Evolutionary conservation across 2,329 filamentous ascomycete genomes (phyloP).

Genomic region (Alternaria gaisen): DNA sequence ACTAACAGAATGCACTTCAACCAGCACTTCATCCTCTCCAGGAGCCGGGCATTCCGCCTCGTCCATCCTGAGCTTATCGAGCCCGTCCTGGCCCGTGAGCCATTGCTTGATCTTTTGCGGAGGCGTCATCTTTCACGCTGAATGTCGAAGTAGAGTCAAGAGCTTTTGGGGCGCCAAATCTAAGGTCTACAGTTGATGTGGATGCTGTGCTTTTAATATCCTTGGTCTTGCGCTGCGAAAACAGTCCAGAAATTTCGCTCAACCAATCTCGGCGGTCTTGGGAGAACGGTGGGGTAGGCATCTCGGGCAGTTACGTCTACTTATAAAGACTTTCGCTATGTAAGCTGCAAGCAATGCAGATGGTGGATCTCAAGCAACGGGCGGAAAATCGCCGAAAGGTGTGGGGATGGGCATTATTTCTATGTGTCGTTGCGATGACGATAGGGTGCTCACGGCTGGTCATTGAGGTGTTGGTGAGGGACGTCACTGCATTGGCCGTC

Average conservation of each 20-base stretch:
- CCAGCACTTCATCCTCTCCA: conserved; percentile 57
- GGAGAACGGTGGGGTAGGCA: conserved; percentile 50
- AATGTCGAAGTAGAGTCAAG: conserved; percentile 21
- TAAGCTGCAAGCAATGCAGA: conserved; percentile 14
- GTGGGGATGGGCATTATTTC: conserved; percentile 29
- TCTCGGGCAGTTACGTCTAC: conserved; percentile 18
- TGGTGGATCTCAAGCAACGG: conserved; percentile 15
- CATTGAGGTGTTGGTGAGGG: conserved; percentile 68
- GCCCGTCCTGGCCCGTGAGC: conserved; percentile 54
- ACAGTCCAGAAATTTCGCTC: conserved; percentile 41
- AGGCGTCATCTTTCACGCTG: conserved; percentile 29
- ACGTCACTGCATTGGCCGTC: conserved; percentile 70
- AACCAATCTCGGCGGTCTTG: conserved; percentile 49
- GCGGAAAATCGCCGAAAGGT: conserved; percentile 22
- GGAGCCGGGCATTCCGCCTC: conserved; percentile 47
- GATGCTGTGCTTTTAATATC: conserved; percentile 17
- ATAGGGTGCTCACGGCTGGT: conserved; percentile 66
- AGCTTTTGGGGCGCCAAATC: conserved; percentile 15
- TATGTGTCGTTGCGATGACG: conserved; percentile 61
- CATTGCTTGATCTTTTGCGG: conserved; percentile 51
- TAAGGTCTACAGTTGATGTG: conserved; percentile 11
- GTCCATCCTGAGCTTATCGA: conserved; percentile 52
- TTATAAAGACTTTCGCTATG: conserved; percentile 4
- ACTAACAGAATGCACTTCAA: conserved; percentile 62
- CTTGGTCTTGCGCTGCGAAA: conserved; percentile 31